These are phyloP conservation scores for Eucalyptus paniculata DNA, from an alignment of 345 rosid genomes.

Conservation along the genomic window DNA sequence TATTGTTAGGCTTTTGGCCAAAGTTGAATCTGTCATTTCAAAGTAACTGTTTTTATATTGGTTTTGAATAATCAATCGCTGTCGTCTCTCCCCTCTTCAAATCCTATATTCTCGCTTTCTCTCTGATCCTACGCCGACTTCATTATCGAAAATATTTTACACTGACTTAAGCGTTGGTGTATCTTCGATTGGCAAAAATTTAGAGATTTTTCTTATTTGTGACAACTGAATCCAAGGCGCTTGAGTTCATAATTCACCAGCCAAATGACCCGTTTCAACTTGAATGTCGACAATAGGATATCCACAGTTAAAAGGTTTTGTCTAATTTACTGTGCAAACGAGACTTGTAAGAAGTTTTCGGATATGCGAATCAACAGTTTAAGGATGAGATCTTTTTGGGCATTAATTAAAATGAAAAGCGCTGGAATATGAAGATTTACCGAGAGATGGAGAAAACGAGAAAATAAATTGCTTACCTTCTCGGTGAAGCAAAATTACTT, in stretches of 20 bases:
- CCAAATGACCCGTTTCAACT: background rate
- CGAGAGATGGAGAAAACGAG: background rate
- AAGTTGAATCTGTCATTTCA: background rate
- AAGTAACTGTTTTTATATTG: background rate
- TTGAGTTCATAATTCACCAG: background rate
- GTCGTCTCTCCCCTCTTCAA: background rate
- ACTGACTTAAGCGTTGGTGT: background rate
- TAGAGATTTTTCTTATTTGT: background rate
- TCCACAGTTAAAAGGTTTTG: background rate
- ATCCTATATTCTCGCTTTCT: background rate
- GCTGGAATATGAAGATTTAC: background rate
- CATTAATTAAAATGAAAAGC: background rate
- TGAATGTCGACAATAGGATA: background rate
- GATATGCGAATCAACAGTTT: background rate
- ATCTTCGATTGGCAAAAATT: background rate
- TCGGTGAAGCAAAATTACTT: background rate
- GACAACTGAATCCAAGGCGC: background rate
- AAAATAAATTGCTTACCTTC: background rate
- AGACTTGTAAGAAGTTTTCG: background rate
- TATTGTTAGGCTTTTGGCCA: background rate
- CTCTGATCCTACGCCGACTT: background rate
- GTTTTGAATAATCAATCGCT: background rate
- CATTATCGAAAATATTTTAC: background rate
- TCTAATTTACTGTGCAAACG: background rate
- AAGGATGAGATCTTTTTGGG: background rate